Evolutionary conservation across 164 flowering plant species (phyloP).

Genomic region (Magnolia kwangsiensis): DNA sequence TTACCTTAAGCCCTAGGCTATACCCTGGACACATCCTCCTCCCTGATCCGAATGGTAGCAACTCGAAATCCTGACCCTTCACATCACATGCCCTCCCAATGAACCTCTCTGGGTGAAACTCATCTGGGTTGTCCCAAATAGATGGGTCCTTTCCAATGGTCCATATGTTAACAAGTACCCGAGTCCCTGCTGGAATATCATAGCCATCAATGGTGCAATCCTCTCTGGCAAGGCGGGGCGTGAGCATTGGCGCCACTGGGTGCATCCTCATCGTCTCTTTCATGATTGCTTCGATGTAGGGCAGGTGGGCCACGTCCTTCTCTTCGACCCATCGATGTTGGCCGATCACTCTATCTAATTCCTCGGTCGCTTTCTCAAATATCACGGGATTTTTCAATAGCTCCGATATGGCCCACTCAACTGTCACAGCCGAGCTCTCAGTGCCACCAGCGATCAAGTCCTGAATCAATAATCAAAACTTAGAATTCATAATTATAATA

Average conservation of each 20-base stretch:
- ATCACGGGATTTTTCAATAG: conserved; percentile 50
- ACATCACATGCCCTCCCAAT: conserved; percentile 52
- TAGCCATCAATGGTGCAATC: conserved; percentile 46
- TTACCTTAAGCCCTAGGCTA: conserved; percentile 51
- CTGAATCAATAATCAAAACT: conserved; percentile 21
- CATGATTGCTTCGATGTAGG: conserved; percentile 52
- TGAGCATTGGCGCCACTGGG: conserved; percentile 71
- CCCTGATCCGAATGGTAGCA: conserved; percentile 76
- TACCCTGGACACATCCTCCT: conserved; percentile 84
- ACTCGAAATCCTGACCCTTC: conserved; percentile 61
- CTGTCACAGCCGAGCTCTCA: conserved; percentile 65
- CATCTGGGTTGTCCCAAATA: conserved; percentile 53
- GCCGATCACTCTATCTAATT: conserved; percentile 72
- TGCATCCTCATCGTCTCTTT: conserved; percentile 82
- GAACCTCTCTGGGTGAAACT: conserved; percentile 67
- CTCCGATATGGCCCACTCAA: conserved; percentile 82
- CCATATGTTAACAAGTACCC: conserved; percentile 49
- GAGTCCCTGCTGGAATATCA: conserved; percentile 49
- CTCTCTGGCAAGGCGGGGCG: conserved; percentile 42
- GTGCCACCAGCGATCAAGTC: conserved; percentile 74
- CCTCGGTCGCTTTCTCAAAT: conserved; percentile 52
- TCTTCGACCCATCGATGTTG: conserved; percentile 63
- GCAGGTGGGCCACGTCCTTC: conserved; percentile 53
- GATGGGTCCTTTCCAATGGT: conserved; percentile 60
- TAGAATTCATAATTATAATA: no score